Percentiles rank a stretch among this genome's conserved stretches.
Evolutionary conservation across 2,329 filamentous ascomycete genomes (phyloP).

Genomic region (Xylaria polymorpha): DNA sequence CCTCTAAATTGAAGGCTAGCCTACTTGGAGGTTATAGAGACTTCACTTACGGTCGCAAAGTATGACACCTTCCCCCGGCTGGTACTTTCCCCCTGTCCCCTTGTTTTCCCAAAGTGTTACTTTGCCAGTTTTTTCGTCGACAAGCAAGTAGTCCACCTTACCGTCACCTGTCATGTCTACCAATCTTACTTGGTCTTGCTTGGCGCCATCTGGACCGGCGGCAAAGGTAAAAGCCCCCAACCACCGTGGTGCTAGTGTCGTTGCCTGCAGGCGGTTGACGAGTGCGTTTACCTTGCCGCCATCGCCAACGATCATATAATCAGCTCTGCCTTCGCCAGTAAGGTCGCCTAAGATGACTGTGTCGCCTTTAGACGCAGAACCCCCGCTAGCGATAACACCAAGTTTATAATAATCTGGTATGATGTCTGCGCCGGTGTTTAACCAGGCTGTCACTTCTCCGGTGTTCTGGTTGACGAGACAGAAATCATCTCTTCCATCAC

Average conservation of each 20-base stretch:
- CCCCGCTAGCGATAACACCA: constrained; percentile 4
- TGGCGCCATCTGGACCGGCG: constrained; percentile 5
- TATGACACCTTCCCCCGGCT: constrained; percentile 5
- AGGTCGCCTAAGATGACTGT: constrained; percentile 10
- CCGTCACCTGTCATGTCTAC: constrained; percentile 22
- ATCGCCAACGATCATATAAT: constrained; percentile 17
- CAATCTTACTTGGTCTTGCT: constrained; percentile 11
- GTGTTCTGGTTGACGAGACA: constrained; percentile 3
- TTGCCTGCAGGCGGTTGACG: constrained; percentile 10
- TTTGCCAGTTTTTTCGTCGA: constrained; percentile 4
- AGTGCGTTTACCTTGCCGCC: constrained; percentile 3
- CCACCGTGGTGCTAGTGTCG: constrained; percentile 5
- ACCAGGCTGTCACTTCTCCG: constrained; percentile 13
- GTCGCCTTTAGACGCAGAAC: background rate
- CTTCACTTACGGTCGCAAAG: constrained; percentile 9
- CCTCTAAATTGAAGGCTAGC: too few species aligned
- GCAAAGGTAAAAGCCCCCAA: background rate
- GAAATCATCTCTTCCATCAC: constrained; percentile 20
- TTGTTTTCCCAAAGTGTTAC: constrained; percentile 16
- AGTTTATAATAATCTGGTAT: constrained; percentile 8
- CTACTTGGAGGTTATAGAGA: background rate
- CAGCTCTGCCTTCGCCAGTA: constrained; percentile 16
- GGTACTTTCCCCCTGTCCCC: constrained; percentile 6
- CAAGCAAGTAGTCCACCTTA: constrained; percentile 12
- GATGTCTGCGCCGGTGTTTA: constrained; percentile 8